These are phyloP conservation scores for Claviceps sp. DNA, from an alignment of 2,329 filamentous ascomycete genomes.

Conservation along the genomic window DNA sequence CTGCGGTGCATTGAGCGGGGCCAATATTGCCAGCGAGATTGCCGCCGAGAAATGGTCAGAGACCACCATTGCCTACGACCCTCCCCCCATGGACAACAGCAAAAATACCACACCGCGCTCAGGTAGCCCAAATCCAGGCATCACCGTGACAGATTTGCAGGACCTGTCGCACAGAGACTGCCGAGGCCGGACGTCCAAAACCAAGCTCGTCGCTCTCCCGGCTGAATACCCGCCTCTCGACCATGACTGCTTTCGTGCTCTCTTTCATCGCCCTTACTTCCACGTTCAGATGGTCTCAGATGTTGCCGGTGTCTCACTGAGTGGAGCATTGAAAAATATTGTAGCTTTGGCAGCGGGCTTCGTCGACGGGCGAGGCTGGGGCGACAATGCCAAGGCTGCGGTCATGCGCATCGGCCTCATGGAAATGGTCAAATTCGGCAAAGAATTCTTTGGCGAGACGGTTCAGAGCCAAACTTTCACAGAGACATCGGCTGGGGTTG, in stretches of 20 bases:
- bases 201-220: constrained; percentile 63
- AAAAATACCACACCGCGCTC: constrained; percentile 47
- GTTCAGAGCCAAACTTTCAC: constrained; percentile 80
- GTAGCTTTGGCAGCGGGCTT: constrained; percentile 90
- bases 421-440: constrained; percentile 94
- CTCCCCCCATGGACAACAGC: constrained; percentile 68
- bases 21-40: constrained; percentile 93
- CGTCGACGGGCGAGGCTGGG: constrained; percentile 91
- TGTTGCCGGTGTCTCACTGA: constrained; percentile 91
- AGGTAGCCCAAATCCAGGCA: constrained; percentile 34
- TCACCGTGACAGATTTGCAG: constrained; percentile 40
- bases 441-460: constrained; percentile 78
- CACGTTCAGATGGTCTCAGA: constrained; percentile 89
- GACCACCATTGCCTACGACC: constrained; percentile 93
- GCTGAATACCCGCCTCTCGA: constrained; percentile 75
- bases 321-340: constrained; percentile 92
- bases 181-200: constrained; percentile 51
- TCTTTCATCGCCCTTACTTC: constrained; percentile 96
- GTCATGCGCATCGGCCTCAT: constrained; percentile 92
- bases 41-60: constrained; percentile 94
- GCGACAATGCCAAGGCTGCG: constrained; percentile 97
- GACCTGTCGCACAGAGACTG: constrained; percentile 55
- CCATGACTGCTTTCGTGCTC: constrained; percentile 65
- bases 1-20: constrained; percentile 86
- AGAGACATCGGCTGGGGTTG: constrained; percentile 90